phyloP scores from a whole-genome alignment of 371 early-diverging fungal species.

The Apophysomyces elegans region DNA sequence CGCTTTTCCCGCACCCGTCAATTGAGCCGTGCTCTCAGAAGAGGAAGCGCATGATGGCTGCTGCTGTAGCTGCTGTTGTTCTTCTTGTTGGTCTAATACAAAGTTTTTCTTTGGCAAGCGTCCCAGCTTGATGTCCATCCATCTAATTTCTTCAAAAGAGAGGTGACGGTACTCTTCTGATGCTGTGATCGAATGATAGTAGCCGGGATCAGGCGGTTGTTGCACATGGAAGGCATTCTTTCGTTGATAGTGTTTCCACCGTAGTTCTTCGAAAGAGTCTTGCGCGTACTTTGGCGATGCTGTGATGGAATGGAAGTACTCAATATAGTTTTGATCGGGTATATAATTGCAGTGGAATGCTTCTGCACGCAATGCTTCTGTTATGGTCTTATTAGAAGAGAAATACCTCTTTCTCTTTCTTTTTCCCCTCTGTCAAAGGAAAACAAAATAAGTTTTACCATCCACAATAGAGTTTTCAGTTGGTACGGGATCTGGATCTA shows the following conservation, averaged over 20 bases:
- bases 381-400: too few relatives aligned
- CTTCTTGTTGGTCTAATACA: conserved; percentile 2
- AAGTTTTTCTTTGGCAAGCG: background rate
- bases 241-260: background rate
- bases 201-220: background rate
- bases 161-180: background rate
- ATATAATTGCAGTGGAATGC: too few relatives aligned
- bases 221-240: too few relatives aligned
- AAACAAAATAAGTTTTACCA: too few relatives aligned
- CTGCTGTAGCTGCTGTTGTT: background rate
- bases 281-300: background rate
- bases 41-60: background rate
- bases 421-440: too few relatives aligned
- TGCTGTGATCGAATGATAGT: background rate
- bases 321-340: too few relatives aligned
- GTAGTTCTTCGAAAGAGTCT: background rate
- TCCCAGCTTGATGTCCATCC: background rate
- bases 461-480: too few relatives aligned
- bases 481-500: too few relatives aligned
- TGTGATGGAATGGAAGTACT: background rate
- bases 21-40: too few relatives aligned
- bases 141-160: background rate
- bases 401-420: too few relatives aligned
- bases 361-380: too few relatives aligned
- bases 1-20: too few relatives aligned